A percentile compares a stretch with the other conserved stretches of the same genome.
Conservation (phyloP, 2,329 filamentous ascomycete genomes). For the Scedosporium aurantiacum region DNA sequence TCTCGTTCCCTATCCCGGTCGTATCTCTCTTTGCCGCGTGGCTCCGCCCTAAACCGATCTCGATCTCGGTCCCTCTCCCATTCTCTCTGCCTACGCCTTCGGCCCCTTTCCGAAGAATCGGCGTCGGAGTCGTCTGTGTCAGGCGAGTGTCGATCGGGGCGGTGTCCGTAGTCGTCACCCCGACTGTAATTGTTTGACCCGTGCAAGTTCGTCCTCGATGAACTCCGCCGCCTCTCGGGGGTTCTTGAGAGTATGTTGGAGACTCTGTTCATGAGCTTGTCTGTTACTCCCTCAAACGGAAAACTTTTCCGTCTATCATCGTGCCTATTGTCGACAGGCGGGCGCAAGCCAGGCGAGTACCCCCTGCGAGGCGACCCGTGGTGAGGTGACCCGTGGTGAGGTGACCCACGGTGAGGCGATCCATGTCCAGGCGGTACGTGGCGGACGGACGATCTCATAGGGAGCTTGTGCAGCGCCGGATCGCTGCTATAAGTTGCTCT, state of each 20-base stretch:
- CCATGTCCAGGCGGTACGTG: background rate
- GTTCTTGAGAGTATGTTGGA: constrained; percentile 31
- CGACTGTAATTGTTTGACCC: background rate
- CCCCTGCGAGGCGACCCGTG: constrained; percentile 2
- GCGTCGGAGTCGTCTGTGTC: background rate
- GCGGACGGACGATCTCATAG: background rate
- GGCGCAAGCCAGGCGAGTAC: constrained; percentile 2
- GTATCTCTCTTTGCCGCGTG: constrained; percentile 4
- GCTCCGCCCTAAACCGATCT: background rate
- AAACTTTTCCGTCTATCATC: constrained; percentile 5
- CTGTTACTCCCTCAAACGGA: constrained; percentile 14
- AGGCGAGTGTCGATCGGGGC: background rate
- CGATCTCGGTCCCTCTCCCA: constrained; percentile 7
- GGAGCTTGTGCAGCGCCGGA: background rate
- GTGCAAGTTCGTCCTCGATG: constrained; percentile 4
- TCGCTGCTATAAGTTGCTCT: background rate
- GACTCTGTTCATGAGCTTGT: constrained; percentile 34
- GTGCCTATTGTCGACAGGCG: background rate
- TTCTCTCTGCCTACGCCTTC: background rate
- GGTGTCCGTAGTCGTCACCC: background rate
- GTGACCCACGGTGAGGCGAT: constrained; percentile 2
- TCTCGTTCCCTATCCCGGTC: constrained; percentile 6
- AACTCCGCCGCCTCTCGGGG: constrained; percentile 15
- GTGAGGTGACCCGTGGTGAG: background rate
- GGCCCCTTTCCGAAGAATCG: constrained; percentile 1